These are phyloP conservation scores for Fusarium chlamydosporum DNA, from an alignment of 2,329 filamentous ascomycete species.

Conservation along the genomic window DNA sequence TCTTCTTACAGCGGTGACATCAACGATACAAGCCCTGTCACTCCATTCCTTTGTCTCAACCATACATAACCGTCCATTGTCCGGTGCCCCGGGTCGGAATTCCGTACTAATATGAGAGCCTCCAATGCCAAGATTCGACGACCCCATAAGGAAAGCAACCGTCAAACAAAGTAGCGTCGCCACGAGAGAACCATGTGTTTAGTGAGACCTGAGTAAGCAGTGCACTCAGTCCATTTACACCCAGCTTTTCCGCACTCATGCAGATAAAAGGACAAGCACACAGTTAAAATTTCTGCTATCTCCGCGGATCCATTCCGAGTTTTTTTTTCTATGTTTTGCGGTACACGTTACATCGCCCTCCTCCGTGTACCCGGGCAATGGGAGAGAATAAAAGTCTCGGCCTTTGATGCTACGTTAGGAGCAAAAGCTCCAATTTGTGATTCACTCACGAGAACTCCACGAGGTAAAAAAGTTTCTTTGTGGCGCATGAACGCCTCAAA, in stretches of 20 bases:
- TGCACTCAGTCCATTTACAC: slow-evolving; percentile 5
- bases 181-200: slow-evolving; percentile 16
- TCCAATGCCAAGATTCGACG: background rate
- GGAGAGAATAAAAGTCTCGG: background rate
- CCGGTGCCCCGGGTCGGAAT: background rate
- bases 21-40: background rate
- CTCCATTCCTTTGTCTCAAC: background rate
- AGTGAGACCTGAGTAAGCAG: slow-evolving; percentile 23
- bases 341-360: background rate
- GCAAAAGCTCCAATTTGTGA: background rate
- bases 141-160: slow-evolving; percentile 1
- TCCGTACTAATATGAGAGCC: slow-evolving; percentile 2
- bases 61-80: background rate
- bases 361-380: background rate
- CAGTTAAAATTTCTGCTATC: background rate
- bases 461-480: background rate
- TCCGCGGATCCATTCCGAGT: background rate
- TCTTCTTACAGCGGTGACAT: background rate
- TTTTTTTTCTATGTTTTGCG: background rate
- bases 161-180: slow-evolving; percentile 10
- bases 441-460: background rate
- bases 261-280: background rate
- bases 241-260: background rate
- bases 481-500: background rate
- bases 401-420: background rate